Base-by-base conservation (phyloP, 306 rosid species). In the Castanea sativa region DNA sequence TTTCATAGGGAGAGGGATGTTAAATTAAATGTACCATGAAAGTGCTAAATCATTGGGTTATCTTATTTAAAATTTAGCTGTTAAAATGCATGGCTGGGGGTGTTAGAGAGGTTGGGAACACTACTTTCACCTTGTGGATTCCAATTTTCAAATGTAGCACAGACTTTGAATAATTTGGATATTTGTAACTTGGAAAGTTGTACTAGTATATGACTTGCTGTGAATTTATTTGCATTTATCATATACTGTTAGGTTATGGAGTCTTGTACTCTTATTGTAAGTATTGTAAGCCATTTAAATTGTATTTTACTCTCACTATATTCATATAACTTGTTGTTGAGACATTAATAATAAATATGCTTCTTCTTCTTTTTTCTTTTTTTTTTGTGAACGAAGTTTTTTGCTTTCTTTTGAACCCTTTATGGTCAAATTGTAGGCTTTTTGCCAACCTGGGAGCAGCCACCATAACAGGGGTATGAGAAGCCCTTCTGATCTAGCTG, bases 361-460 rank as follows among this genome's bases (percentile, higher is more conserved):
- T 59, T 59, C 33, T 25, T 59, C 67, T 21, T 23, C 23, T 21
- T 21, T 0, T 32, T 1, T 33, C 19, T 35, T 23, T 23, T 0
- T 35, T 9, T 35, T 33, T 67, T n/a, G 23, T 19, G 60, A 25
- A 71, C 45, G 64, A 56, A 30, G 5, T 56, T 12, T 38, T 70
- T 5, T 7, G 14, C 53, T 21, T 35, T 30, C 35, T 81, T 72
- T 25, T 53, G 45, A 41, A 69, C 63, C 60, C 77, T 85, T 70
- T 55, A 69, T 75, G 76, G 79, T 73, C 73, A 15, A 71, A 79
- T 55, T 79, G 74, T 64, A 93, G 97, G 96, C 78, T 93, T 87
- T 87, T 74, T 85, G 77, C 87, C 88, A 41, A 82, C 89, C n/a
- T 93, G 97, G 97, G 96, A 93, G 90, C 97, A 86, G 84, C 94